phyloP scores from a whole-genome alignment of 305 asterid genomes.

The Caryopteris hybrid region DNA sequence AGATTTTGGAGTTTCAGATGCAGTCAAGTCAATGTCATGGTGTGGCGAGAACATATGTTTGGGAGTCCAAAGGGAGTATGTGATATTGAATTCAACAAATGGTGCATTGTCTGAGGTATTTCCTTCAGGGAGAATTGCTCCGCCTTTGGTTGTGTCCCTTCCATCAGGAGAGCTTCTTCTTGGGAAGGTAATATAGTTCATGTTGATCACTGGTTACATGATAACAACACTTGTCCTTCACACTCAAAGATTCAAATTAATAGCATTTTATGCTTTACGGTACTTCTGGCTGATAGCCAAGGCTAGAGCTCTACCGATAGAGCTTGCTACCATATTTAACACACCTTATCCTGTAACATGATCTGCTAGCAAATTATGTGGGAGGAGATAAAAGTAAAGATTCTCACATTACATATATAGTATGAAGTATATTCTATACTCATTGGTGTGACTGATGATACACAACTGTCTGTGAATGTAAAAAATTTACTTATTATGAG shows the following conservation, averaged over 20 bases:
- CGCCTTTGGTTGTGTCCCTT: slow-evolving; percentile 88
- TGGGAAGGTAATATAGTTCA: slow-evolving; percentile 62
- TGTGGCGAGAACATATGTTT: slow-evolving; percentile 94
- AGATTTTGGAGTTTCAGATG: slow-evolving; percentile 89
- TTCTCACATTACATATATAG: not conserved
- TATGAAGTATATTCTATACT: not conserved
- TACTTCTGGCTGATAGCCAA: not conserved
- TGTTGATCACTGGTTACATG: not conserved
- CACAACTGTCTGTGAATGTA: slow-evolving; percentile 4
- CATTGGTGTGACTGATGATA: not conserved
- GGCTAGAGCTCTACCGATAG: not conserved
- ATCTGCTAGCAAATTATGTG: not conserved
- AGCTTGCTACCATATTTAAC: not conserved
- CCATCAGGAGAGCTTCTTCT: slow-evolving; percentile 93
- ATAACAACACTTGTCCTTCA: not conserved
- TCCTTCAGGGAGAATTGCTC: slow-evolving; percentile 93
- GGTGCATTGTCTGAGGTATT: slow-evolving; percentile 91
- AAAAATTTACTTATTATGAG: not conserved
- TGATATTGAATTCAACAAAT: slow-evolving; percentile 68
- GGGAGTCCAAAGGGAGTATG: slow-evolving; percentile 83
- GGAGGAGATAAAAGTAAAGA: not conserved
- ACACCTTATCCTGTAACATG: not conserved
- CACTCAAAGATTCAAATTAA: slow-evolving; percentile 11
- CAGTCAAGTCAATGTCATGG: slow-evolving; percentile 94
- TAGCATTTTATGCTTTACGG: slow-evolving; percentile 10